A percentile compares a stretch with the other conserved stretches of the same genome.
Evolutionary conservation across 306 rosid species (phyloP).

Genomic region (Trichosanthes cucumerina): DNA sequence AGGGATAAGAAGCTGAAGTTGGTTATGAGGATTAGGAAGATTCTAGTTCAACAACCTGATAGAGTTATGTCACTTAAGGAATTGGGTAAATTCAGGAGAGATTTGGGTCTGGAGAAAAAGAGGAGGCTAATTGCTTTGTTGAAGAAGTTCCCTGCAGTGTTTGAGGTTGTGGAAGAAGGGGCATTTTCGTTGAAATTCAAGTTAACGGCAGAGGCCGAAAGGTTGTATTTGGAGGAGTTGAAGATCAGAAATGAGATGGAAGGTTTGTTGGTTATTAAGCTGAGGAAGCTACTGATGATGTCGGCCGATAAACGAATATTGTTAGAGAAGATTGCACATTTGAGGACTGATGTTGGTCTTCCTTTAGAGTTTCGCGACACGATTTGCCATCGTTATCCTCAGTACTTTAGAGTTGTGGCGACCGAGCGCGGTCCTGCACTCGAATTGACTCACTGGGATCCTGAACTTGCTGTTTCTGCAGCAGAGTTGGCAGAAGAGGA

Average conservation of each 20-base stretch:
- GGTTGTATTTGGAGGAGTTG: conserved; percentile 66
- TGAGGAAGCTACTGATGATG: conserved; percentile 87
- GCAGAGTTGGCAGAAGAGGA: conserved; percentile 72
- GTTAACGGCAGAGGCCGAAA: conserved; percentile 64
- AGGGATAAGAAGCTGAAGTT: conserved; percentile 76
- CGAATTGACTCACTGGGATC: conserved; percentile 88
- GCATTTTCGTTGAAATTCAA: conserved; percentile 54
- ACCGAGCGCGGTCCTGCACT: conserved; percentile 70
- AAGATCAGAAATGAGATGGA: conserved; percentile 76
- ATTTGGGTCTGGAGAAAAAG: conserved; percentile 52
- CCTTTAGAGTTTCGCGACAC: conserved; percentile 77
- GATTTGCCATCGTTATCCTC: conserved; percentile 67
- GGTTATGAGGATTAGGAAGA: conserved; percentile 60
- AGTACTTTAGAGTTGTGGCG: conserved; percentile 62
- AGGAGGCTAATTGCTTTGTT: conserved; percentile 56
- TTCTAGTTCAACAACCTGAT: conserved; percentile 54
- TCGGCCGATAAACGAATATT: conserved; percentile 57
- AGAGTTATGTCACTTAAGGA: conserved; percentile 64
- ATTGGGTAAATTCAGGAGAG: conserved; percentile 60
- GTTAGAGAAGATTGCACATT: conserved; percentile 71
- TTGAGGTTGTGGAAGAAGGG: conserved; percentile 67
- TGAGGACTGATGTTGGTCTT: conserved; percentile 61
- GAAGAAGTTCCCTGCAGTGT: conserved; percentile 69
- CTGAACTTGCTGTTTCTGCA: conserved; percentile 81
- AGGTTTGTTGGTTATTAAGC: conserved; percentile 51